These are phyloP conservation scores for Haplosporangium sp. DNA, from an alignment of 371 early-diverging fungal species.

Conservation along the genomic window DNA sequence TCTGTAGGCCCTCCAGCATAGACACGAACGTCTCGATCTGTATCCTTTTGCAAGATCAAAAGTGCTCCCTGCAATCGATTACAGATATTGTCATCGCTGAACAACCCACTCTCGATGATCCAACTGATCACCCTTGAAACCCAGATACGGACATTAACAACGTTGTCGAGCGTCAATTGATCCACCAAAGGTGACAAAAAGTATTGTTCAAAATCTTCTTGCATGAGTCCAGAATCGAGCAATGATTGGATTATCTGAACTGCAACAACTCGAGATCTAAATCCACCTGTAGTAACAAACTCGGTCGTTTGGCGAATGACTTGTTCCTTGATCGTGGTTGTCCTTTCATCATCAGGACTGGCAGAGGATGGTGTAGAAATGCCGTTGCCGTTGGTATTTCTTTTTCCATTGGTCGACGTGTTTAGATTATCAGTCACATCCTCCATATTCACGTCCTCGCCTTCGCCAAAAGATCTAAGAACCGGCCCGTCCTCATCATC, in stretches of 20 bases:
- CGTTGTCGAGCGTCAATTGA: slow-evolving; percentile 25
- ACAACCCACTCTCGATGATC: slow-evolving; percentile 42
- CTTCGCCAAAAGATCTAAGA: slow-evolving; percentile 15
- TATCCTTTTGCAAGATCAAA: slow-evolving; percentile 24
- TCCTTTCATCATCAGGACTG: slow-evolving; percentile 1
- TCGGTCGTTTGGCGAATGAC: slow-evolving; percentile 37
- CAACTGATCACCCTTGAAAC: slow-evolving; percentile 46
- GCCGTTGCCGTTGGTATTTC: neutral
- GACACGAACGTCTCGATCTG: slow-evolving; percentile 50
- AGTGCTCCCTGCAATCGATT: slow-evolving; percentile 18
- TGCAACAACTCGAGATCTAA: slow-evolving; percentile 48
- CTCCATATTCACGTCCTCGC: slow-evolving; percentile 34
- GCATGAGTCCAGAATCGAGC: slow-evolving; percentile 32
- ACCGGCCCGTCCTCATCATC: slow-evolving; percentile 2
- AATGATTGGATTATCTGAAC: slow-evolving; percentile 53
- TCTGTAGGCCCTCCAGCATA: slow-evolving; percentile 50
- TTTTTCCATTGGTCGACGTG: neutral
- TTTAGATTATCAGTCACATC: slow-evolving; percentile 21
- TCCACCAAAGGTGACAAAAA: slow-evolving; percentile 34
- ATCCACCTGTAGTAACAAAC: slow-evolving; percentile 43
- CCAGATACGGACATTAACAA: slow-evolving; percentile 52
- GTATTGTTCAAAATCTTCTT: slow-evolving; percentile 34
- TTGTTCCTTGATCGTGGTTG: slow-evolving; percentile 37
- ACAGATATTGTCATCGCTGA: slow-evolving; percentile 16
- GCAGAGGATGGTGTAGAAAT: slow-evolving; percentile 2